Base-by-base conservation (phyloP, 441 rosid species). In the Manihot esculenta region DNA sequence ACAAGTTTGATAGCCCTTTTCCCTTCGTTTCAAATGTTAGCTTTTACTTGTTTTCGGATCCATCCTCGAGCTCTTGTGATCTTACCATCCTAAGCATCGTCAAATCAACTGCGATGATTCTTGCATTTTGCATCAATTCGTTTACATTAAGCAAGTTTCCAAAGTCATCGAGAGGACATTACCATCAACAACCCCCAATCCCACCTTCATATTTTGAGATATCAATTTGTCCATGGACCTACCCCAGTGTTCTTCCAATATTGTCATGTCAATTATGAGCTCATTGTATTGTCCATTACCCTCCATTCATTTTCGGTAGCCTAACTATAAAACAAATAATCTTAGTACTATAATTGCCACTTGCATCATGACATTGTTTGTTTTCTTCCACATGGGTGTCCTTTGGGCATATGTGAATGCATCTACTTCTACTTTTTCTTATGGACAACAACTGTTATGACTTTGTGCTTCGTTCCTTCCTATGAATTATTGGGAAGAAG, bases 281-380 rank as follows among this genome's bases (percentile, higher is more conserved):
- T 2, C 44, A 12, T 51, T 20, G 1, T 62, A 41, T 8, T 0
- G 17, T 2, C 42, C 62, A 30, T 15, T 7, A 58, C 35, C 13
- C 8, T 26, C 7, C 17, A 3, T 35, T 33, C 13, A 53, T 33
- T 33, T 66, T 51, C 20, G 48, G 48, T 66, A 7, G 27, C 69
- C 69, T 48, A 49, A 48, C 56, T 17, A 65, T 17, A 65, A 38
- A 44, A 44, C 38, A 63, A 63, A 45, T 63, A 5, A 47, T 2
- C 13, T 44, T 47, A 50, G 41, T 30, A 33, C 21, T 14, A 7
- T 24, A 9, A 23, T 24, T 55, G 30, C 18, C 7, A 35, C 30
- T 10, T 0, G 10, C n/a, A 26, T 53, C 53, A 63, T 47, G 35
- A 14, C 4, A 21, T 45, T 26, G 27, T 26, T 69, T 57, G n/a